Conservation (phyloP, 805 yeast species). For the Clavispora carvajalis region DNA sequence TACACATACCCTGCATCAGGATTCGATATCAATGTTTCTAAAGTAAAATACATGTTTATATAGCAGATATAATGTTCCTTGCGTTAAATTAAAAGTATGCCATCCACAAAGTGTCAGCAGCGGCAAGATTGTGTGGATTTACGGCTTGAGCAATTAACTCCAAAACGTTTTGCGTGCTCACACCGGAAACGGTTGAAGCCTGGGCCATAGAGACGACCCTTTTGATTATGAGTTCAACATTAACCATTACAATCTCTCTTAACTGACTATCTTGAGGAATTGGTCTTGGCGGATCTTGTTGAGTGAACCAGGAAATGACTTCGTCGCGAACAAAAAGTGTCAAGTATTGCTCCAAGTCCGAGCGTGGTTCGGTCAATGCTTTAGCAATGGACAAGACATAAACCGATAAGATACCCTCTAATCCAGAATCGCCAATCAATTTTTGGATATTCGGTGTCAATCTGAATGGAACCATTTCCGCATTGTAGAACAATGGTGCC, state of each 20-base stretch:
- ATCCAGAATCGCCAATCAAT: slow-evolving; percentile 86
- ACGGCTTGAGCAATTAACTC: slow-evolving; percentile 93
- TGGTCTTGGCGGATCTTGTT: slow-evolving; percentile 66
- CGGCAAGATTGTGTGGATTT: slow-evolving; percentile 87
- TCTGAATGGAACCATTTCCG: slow-evolving; percentile 94
- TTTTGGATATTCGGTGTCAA: slow-evolving; percentile 93
- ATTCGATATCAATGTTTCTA: no score
- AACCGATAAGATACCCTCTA: slow-evolving; percentile 88
- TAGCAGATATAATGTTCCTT: background rate
- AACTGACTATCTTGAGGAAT: slow-evolving; percentile 79
- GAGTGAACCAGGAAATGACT: slow-evolving; percentile 89
- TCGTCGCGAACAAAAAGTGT: slow-evolving; percentile 96
- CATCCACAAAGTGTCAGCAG: slow-evolving; percentile 92
- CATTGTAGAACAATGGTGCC: slow-evolving; percentile 81
- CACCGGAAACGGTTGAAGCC: slow-evolving; percentile 56
- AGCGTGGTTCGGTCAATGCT: slow-evolving; percentile 86
- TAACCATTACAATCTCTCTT: slow-evolving; percentile 79
- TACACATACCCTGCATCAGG: no score
- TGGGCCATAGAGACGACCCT: slow-evolving; percentile 69
- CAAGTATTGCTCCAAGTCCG: slow-evolving; percentile 84
- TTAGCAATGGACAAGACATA: slow-evolving; percentile 80
- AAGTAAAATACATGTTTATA: no score
- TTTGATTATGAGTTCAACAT: slow-evolving; percentile 79
- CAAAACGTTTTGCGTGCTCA: slow-evolving; percentile 82
- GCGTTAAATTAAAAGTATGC: slow-evolving; percentile 64